phyloP scores from a whole-genome alignment of 352 stramenopile genomes.

The Peronospora belbahrii region DNA sequence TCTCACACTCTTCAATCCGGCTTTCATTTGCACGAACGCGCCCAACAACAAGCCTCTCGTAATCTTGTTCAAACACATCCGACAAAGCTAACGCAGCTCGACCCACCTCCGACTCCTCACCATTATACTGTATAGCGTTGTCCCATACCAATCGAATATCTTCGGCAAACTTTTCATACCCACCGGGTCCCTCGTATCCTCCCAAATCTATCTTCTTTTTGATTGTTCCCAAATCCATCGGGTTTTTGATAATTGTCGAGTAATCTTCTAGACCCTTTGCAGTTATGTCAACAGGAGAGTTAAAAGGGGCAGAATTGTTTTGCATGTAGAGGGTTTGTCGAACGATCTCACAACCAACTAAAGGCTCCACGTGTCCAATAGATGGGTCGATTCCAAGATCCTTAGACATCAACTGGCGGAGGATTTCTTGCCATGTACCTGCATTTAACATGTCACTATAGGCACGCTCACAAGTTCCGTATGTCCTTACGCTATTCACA shows the following conservation, averaged over 20 bases:
- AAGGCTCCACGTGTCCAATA: conserved; percentile 60
- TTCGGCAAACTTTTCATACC: conserved; percentile 54
- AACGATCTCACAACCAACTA: conserved; percentile 76
- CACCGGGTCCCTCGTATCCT: conserved; percentile 53
- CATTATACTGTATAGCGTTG: conserved; percentile 73
- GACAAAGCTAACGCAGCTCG: conserved; percentile 57
- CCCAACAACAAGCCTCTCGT: conserved; percentile 59
- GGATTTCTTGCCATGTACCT: conserved; percentile 81
- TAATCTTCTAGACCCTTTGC: conserved; percentile 85
- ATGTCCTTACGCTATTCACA: conserved; percentile 57
- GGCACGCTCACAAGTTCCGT: conserved; percentile 62
- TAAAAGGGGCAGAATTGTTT: conserved; percentile 72
- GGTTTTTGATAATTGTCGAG: conserved; percentile 71
- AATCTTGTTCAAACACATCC: conserved; percentile 80
- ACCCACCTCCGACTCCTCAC: conserved; percentile 70
- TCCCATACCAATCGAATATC: conserved; percentile 84
- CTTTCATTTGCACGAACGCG: conserved; percentile 49
- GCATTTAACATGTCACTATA: conserved; percentile 68
- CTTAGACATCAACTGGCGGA: conserved; percentile 77
- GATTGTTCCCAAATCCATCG: conserved; percentile 89
- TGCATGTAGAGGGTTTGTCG: conserved; percentile 80
- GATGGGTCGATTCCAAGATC: conserved; percentile 66
- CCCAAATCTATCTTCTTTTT: conserved; percentile 65
- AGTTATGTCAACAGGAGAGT: conserved; percentile 70
- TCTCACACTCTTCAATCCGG: conserved; percentile 46